Conservation (phyloP, 345 rosid genomes). For the Lepidium aucheri region DNA sequence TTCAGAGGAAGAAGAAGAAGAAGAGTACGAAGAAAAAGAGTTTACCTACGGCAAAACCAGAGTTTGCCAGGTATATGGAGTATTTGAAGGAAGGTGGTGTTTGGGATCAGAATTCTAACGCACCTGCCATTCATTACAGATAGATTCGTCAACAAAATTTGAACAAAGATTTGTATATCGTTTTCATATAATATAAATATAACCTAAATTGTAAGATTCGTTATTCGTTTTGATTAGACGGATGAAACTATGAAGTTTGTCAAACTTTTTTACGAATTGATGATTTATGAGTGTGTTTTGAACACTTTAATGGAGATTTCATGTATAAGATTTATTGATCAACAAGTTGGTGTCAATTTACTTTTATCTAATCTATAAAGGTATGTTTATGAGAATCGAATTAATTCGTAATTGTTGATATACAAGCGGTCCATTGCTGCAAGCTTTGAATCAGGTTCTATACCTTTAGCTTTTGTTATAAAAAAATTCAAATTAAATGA, state of each 20-base stretch:
- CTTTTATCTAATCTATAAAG: too few relatives aligned
- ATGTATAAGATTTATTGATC: neutral
- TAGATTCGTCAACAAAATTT: conserved; percentile 2
- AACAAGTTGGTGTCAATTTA: neutral
- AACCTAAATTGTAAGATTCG: neutral
- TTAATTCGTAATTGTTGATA: neutral
- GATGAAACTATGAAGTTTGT: neutral
- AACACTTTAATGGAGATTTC: neutral
- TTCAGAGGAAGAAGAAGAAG: conserved; percentile 21
- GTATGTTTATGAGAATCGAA: neutral
- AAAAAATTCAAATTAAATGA: neutral
- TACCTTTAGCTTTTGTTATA: conserved; percentile 4
- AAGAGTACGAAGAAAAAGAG: conserved; percentile 32
- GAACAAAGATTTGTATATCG: conserved; percentile 9
- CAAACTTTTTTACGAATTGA: conserved; percentile 5
- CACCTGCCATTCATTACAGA: conserved; percentile 48
- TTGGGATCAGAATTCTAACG: conserved; percentile 51
- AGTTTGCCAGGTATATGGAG: conserved; percentile 62
- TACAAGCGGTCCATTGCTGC: conserved; percentile 5
- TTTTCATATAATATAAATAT: neutral
- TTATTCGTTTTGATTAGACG: neutral
- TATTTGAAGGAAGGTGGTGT: conserved; percentile 68
- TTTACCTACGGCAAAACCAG: conserved; percentile 58
- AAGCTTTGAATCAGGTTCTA: conserved; percentile 21
- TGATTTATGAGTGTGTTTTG: conserved; percentile 7